These are phyloP conservation scores for Dothidotthia symphoricarpi DNA, from an alignment of 2,329 filamentous ascomycete species.

Conservation along the genomic window DNA sequence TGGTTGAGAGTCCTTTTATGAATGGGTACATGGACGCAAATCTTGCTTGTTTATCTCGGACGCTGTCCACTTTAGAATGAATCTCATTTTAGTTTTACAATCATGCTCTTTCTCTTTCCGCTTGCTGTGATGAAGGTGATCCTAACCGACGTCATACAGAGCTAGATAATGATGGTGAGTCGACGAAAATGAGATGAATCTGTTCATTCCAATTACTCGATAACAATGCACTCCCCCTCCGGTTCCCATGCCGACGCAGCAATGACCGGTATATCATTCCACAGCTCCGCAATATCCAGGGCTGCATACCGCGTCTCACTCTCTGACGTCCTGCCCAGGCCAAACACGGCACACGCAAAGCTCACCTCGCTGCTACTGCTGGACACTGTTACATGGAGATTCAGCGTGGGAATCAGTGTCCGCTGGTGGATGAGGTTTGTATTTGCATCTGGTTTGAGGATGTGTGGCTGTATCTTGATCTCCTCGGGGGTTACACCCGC, in stretches of 20 bases:
- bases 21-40: too few relatives aligned
- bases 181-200: too few relatives aligned
- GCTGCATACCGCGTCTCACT: constrained; percentile 12
- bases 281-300: constrained; percentile 15
- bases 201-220: too few relatives aligned
- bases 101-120: not conserved
- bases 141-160: too few relatives aligned
- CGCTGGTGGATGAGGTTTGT: constrained; percentile 38
- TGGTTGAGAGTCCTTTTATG: too few relatives aligned
- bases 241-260: not conserved
- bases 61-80: constrained; percentile 3
- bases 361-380: not conserved
- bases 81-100: constrained; percentile 1
- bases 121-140: constrained; percentile 3
- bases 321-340: constrained; percentile 17
- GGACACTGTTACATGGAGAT: constrained; percentile 1
- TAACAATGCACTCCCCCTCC: not conserved
- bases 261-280: constrained; percentile 24
- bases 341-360: constrained; percentile 27
- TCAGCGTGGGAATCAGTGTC: constrained; percentile 31
- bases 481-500: not conserved
- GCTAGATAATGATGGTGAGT: too few relatives aligned
- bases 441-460: constrained; percentile 38
- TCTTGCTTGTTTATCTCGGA: too few relatives aligned
- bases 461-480: constrained; percentile 2